Percentiles rank a stretch among this genome's conserved stretches.
Evolutionary conservation across 352 stramenopile genomes (phyloP).

Genomic region (Pythium periplocum): DNA sequence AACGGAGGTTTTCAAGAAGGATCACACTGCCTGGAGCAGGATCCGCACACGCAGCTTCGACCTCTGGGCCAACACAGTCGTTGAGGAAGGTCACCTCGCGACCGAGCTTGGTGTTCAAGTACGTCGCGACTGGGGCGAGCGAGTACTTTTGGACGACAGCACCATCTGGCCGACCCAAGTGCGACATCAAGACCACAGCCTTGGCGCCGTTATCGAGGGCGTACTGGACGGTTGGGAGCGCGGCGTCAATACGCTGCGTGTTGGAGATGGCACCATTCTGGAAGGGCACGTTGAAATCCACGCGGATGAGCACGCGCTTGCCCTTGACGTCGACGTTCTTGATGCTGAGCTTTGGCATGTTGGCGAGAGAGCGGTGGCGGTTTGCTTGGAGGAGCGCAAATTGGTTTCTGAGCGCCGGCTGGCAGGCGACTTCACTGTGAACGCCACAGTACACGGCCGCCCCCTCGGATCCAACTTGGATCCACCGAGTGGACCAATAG

Average conservation of each 20-base stretch:
- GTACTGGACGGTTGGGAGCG: conserved; percentile 96
- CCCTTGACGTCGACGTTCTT: conserved; percentile 93
- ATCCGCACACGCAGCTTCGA: conserved; percentile 67
- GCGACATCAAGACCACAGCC: conserved; percentile 97
- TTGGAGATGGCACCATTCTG: conserved; percentile 95
- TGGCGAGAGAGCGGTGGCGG: conserved; percentile 12
- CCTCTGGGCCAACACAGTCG: conserved; percentile 94
- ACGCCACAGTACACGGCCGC: no score
- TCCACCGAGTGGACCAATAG: no score
- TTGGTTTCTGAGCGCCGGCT: not conserved
- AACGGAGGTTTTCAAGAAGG: conserved; percentile 99
- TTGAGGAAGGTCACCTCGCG: conserved; percentile 91
- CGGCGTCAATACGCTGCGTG: conserved; percentile 98
- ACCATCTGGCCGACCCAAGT: conserved; percentile 97
- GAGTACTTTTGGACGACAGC: conserved; percentile 93
- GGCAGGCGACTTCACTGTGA: no score
- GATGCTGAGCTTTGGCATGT: conserved; percentile 86
- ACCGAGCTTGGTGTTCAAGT: conserved; percentile 90
- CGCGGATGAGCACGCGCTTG: conserved; percentile 98
- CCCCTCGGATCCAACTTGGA: no score
- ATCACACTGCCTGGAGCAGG: conserved; percentile 85
- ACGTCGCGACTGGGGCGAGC: conserved; percentile 91
- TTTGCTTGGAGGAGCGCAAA: conserved; percentile 13
- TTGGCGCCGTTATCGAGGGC: conserved; percentile 96
- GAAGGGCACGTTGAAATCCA: conserved; percentile 99